Base-by-base conservation (phyloP, 768 basidiomycete species). In the Russula brevipes region DNA sequence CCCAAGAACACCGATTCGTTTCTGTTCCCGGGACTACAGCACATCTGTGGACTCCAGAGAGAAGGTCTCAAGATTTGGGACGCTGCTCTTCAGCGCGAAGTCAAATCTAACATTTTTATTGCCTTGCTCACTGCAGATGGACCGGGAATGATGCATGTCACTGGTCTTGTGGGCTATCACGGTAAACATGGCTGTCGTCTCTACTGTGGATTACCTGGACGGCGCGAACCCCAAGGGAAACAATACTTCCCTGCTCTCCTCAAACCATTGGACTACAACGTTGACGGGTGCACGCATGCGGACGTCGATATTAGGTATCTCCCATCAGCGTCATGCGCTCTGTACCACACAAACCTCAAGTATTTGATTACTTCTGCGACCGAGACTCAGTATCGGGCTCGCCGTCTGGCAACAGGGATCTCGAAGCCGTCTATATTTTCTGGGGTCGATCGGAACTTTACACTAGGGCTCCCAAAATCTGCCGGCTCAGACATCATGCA, bases 141-240 rank as follows among this genome's bases (percentile, higher is more conserved):
- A 24, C 24, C 24, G 1, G 24, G 24, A 24, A 24, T 24, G 24
- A 24, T 24, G 24, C 24, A 24, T 24, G 24, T 24, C 24, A 24
- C 24, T 24, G 24, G 24, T 24, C 24, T 24, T 24, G 24, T 24
- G 24, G 24, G 24, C 24, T 24, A 24, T 24, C 24, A 24, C 24
- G 24, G 75, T 0, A 61, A 68, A 10, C 69, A 71, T 38, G 76
- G 74, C 0, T 83, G 81, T 57, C 70, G 69, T 0, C 8, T 74
- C 0, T 73, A 69, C 41, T 54, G 54, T 42, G 54, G 54, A 5
- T 9, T 54, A 5, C 1, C 39, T 14, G 39, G 54, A 12, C 24
- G 12, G 2, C 19, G 12, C 24, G 14, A 54, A 14, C 33, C 17
- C 1, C 50, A 54, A 1, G 39, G 54, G 24, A 41, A 42, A 12